These are phyloP conservation scores for Colletotrichum shisoi DNA, from an alignment of 2,329 filamentous ascomycete genomes.

Conservation along the genomic window DNA sequence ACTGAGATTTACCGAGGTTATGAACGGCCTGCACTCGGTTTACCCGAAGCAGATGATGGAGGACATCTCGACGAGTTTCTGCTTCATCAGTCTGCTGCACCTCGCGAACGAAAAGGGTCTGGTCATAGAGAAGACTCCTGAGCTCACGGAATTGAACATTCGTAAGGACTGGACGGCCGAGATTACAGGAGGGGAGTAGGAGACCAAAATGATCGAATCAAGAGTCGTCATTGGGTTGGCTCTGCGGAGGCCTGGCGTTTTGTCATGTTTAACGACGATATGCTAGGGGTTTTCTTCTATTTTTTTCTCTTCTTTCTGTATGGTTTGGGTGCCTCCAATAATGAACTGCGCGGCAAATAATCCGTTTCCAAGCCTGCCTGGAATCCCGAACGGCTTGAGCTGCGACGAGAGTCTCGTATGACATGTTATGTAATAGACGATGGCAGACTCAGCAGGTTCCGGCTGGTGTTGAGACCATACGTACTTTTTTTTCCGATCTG, in stretches of 20 bases:
- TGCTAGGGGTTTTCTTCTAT: conserved; percentile 5
- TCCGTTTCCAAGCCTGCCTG: conserved; percentile 5
- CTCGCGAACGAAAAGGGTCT: conserved; percentile 93
- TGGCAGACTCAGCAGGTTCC: neutral
- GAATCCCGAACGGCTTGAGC: conserved; percentile 11
- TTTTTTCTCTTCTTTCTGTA: neutral
- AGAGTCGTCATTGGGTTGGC: neutral
- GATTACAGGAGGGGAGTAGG: conserved; percentile 54
- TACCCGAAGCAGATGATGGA: conserved; percentile 87
- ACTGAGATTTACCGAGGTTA: conserved; percentile 88
- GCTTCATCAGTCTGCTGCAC: conserved; percentile 93
- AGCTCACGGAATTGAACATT: conserved; percentile 67
- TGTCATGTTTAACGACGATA: conserved; percentile 31
- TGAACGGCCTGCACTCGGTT: conserved; percentile 85
- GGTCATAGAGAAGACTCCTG: conserved; percentile 71
- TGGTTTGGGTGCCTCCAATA: conserved; percentile 10
- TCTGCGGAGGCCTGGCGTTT: conserved; percentile 11
- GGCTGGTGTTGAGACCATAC: too few relatives aligned
- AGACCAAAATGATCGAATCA: neutral
- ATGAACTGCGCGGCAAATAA: conserved; percentile 31
- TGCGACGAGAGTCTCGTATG: conserved; percentile 1
- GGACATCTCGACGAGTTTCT: conserved; percentile 91
- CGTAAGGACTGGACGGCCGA: conserved; percentile 69
- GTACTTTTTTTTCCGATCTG: too few relatives aligned
- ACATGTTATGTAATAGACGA: conserved; percentile 27